Percentiles rank a stretch among this genome's conserved stretches.
These are phyloP conservation scores for Effrenium voratum DNA, from an alignment of 73 alveolate species.

Conservation along the genomic window DNA sequence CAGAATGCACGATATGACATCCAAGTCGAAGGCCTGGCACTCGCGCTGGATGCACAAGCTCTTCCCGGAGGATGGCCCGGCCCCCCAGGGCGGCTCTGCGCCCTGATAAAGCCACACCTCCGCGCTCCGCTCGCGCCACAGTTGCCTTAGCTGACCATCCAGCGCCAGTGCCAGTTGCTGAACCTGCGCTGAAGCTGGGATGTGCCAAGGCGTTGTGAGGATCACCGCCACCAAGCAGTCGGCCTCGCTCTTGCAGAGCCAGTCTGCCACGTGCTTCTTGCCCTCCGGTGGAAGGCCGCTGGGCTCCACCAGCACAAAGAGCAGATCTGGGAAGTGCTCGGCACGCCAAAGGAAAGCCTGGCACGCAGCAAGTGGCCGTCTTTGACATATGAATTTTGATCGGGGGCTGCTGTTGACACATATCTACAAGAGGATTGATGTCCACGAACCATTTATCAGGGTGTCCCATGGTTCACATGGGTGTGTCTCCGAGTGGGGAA, in stretches of 20 bases:
- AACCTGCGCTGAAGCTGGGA: slow-evolving; percentile 65
- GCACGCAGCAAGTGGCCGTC: no score
- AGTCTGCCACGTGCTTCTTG: slow-evolving; percentile 53
- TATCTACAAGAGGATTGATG: no score
- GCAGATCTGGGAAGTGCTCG: slow-evolving; percentile 46
- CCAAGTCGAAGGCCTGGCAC: not conserved
- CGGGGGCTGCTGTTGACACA: no score
- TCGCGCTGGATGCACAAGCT: slow-evolving; percentile 40
- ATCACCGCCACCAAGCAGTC: slow-evolving; percentile 44
- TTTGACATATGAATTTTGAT: no score
- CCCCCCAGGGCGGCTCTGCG: not conserved
- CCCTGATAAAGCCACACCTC: slow-evolving; percentile 17
- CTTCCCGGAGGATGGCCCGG: slow-evolving; percentile 53
- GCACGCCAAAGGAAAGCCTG: slow-evolving; percentile 52
- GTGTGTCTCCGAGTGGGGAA: no score
- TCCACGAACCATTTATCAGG: no score
- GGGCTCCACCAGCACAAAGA: slow-evolving; percentile 69
- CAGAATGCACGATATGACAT: slow-evolving; percentile 7
- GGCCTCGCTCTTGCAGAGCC: slow-evolving; percentile 27
- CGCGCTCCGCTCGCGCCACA: not conserved
- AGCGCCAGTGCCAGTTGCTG: not conserved
- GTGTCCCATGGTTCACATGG: no score
- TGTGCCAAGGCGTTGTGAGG: slow-evolving; percentile 45
- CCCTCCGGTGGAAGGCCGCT: slow-evolving; percentile 43
- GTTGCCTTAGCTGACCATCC: not conserved